A percentile compares a stretch with the other conserved stretches of the same genome.
Conservation (phyloP, 176 grass and related monocot genomes). For the Paspalum vaginatum region DNA sequence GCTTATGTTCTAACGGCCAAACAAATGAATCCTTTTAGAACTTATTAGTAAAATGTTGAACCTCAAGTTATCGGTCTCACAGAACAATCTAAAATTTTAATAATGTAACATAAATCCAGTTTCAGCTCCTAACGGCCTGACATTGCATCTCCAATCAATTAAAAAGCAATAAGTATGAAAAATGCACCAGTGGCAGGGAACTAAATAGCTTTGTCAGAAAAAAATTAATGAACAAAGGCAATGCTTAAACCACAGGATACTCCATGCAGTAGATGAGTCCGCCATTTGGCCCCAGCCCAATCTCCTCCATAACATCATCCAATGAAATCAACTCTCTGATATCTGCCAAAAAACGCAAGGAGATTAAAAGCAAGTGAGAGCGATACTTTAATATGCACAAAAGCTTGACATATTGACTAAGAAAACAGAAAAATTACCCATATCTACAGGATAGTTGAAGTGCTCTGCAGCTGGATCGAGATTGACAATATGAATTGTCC, state of each 20-base stretch:
- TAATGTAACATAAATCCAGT: not conserved
- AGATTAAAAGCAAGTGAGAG: not conserved
- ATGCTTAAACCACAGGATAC: conserved; percentile 62
- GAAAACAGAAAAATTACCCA: conserved; percentile 36
- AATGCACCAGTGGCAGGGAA: not conserved
- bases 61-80: not conserved
- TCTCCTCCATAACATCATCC: conserved; percentile 98
- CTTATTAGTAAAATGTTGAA: not conserved
- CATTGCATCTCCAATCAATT: not conserved
- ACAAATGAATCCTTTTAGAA: not conserved
- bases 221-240: not conserved
- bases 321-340: conserved; percentile 91
- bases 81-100: not conserved
- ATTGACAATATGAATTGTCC: conserved; percentile 89
- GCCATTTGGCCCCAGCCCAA: conserved; percentile 84
- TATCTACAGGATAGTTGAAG: conserved; percentile 81
- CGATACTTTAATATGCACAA: not conserved
- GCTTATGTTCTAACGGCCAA: not conserved
- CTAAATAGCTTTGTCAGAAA: not conserved
- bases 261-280: conserved; percentile 98
- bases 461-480: conserved; percentile 90
- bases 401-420: not conserved
- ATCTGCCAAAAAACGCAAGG: conserved; percentile 50
- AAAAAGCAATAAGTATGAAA: not conserved
- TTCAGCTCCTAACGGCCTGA: not conserved